Evolutionary conservation across 2,329 filamentous ascomycete genomes (phyloP).

Genomic region (Alternaria atra): DNA sequence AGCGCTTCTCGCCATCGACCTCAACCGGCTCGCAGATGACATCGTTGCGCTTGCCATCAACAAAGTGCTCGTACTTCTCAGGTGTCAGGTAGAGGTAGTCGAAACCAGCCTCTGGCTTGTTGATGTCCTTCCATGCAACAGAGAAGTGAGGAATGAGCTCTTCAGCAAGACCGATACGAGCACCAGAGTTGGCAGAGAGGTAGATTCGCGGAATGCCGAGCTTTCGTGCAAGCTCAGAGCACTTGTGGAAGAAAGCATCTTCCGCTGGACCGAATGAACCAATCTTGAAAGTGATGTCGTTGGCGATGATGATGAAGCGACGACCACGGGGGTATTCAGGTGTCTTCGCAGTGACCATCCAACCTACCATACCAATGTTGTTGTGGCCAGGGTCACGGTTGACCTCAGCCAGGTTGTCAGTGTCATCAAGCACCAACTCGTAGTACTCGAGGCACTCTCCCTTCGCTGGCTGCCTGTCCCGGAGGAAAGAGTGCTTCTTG

Average conservation of each 20-base stretch:
- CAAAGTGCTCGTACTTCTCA: constrained; percentile 85
- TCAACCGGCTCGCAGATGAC: constrained; percentile 88
- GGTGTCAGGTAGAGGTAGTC: constrained; percentile 95
- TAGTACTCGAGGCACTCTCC: constrained; percentile 94
- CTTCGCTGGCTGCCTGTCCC: constrained; percentile 80
- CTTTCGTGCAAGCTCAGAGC: constrained; percentile 93
- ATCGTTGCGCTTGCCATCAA: constrained; percentile 75
- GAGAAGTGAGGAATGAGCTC: constrained; percentile 98
- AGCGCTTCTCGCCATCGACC: constrained; percentile 86
- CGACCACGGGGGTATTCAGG: constrained; percentile 94
- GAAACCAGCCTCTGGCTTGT: constrained; percentile 86
- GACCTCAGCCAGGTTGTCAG: constrained; percentile 90
- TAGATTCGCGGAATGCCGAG: constrained; percentile 97
- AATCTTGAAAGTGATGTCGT: constrained; percentile 99
- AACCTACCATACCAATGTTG: constrained; percentile 97
- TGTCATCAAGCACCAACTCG: constrained; percentile 94
- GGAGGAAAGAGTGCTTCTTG: constrained; percentile 75
- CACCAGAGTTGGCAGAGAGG: constrained; percentile 97
- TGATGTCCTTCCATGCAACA: constrained; percentile 90
- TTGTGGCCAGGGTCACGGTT: constrained; percentile 95
- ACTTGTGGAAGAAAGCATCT: constrained; percentile 99
- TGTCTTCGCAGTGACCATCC: constrained; percentile 93
- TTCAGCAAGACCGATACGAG: constrained; percentile 93
- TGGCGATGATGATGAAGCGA: constrained; percentile 95
- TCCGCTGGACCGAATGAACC: constrained; percentile 96